Percentiles rank a stretch among this genome's conserved stretches.
Evolutionary conservation across 2,329 filamentous ascomycete species (phyloP).

Genomic region (Gnomoniopsis smithogilvyi): DNA sequence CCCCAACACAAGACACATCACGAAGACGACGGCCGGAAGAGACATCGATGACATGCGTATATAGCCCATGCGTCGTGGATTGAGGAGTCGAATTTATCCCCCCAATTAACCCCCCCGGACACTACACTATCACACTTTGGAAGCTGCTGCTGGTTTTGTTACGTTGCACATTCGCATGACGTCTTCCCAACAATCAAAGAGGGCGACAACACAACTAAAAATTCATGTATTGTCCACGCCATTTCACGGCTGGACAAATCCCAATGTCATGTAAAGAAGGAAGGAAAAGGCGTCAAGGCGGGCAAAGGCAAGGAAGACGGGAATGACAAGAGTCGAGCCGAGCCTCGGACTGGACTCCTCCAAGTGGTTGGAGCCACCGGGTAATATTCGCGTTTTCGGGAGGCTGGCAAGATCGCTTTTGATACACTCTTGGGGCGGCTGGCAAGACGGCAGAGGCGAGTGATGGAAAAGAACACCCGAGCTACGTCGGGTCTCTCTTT

Average conservation of each 20-base stretch:
- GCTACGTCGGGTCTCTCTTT: conserved; percentile 10
- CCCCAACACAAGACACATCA: conserved; percentile 15
- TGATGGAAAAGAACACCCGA: background rate
- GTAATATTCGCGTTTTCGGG: conserved; percentile 16
- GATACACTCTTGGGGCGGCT: conserved; percentile 14
- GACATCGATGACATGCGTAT: conserved; percentile 28
- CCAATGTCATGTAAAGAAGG: conserved; percentile 19
- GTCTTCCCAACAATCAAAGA: conserved; percentile 7
- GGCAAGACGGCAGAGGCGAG: background rate
- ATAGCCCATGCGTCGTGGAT: conserved; percentile 26
- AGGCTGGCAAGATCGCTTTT: conserved; percentile 11
- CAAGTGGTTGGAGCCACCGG: conserved; percentile 17
- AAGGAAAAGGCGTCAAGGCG: conserved; percentile 15
- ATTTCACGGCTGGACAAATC: conserved; percentile 13
- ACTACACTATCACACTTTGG: conserved; percentile 22
- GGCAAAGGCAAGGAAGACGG: conserved; percentile 10
- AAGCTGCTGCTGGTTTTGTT: conserved; percentile 19
- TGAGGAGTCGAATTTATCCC: conserved; percentile 27
- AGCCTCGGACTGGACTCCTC: conserved; percentile 18
- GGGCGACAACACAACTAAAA: conserved; percentile 15
- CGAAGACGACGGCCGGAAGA: conserved; percentile 23
- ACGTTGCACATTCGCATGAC: conserved; percentile 13
- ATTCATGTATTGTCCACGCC: conserved; percentile 19
- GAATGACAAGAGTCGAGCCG: conserved; percentile 18
- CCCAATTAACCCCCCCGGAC: conserved; percentile 19